Conservation (phyloP, 129 eudicot species). For the Escallonia rubra region DNA sequence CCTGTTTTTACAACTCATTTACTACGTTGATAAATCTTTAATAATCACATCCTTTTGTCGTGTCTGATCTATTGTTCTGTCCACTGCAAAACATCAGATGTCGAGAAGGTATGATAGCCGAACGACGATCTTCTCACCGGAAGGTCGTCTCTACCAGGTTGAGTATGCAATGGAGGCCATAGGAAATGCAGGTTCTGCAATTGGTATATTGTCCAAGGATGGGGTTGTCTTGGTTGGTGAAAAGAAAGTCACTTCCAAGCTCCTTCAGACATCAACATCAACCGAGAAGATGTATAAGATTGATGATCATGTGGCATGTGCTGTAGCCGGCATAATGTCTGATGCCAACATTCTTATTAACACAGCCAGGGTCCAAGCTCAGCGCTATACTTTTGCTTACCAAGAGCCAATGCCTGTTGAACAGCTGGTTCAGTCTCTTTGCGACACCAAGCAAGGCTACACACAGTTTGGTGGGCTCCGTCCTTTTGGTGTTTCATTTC, state of each 20-base stretch:
- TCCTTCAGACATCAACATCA: constrained; percentile 86
- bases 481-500: constrained; percentile 83
- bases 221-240: constrained; percentile 81
- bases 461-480: constrained; percentile 94
- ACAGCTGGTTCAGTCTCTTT: constrained; percentile 86
- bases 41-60: not conserved
- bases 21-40: not conserved
- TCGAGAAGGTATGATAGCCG: constrained; percentile 87
- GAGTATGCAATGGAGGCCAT: constrained; percentile 96
- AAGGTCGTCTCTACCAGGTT: constrained; percentile 91
- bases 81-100: constrained; percentile 30
- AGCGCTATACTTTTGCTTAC: constrained; percentile 66
- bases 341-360: constrained; percentile 91
- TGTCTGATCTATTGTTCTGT: not conserved
- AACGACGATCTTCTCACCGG: constrained; percentile 91
- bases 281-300: constrained; percentile 88
- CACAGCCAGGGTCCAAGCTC: constrained; percentile 88
- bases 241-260: constrained; percentile 86
- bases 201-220: constrained; percentile 70
- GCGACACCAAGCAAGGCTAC: constrained; percentile 95
- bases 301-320: constrained; percentile 85
- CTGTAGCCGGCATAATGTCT: constrained; percentile 94
- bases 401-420: constrained; percentile 95
- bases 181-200: constrained; percentile 93
- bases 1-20: too few relatives aligned